Evolutionary conservation across 306 rosid genomes (phyloP).

Genomic region (Malus asiatica): DNA sequence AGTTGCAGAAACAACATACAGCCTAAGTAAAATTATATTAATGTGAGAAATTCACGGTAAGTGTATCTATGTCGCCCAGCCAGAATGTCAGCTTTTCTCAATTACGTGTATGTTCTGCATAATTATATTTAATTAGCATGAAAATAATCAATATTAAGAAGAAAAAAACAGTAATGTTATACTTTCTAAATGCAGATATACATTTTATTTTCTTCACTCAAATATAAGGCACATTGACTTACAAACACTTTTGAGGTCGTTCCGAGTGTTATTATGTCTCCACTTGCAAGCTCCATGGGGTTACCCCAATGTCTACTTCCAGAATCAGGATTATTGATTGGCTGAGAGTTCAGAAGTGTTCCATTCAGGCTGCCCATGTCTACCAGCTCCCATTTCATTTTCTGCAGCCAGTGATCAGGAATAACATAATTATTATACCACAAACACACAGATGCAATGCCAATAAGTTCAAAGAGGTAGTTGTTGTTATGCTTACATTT

Average conservation of each 20-base stretch:
- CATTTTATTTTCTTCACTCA: background rate
- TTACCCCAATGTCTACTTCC: conserved; percentile 79
- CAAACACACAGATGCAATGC: conserved; percentile 5
- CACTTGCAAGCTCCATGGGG: conserved; percentile 60
- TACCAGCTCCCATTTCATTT: conserved; percentile 85
- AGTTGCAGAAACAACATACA: background rate
- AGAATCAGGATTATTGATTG: conserved; percentile 62
- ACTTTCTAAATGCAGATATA: background rate
- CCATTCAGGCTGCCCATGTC: conserved; percentile 99
- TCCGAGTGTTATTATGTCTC: conserved; percentile 87
- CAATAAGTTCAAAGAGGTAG: conserved; percentile 18
- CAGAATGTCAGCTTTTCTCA: background rate
- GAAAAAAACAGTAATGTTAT: background rate
- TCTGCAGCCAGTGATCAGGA: conserved; percentile 44
- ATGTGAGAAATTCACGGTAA: background rate
- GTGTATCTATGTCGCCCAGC: background rate
- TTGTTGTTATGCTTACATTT: conserved; percentile 46
- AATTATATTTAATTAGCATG: background rate
- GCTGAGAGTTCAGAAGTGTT: conserved; percentile 64
- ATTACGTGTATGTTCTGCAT: background rate
- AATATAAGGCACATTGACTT: conserved; percentile 28
- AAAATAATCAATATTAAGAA: background rate
- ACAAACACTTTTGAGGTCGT: conserved; percentile 74
- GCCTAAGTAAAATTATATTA: background rate
- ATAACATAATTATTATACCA: conserved; percentile 14